phyloP scores from a whole-genome alignment of 1,139 yeast genomes.

The Magnusiomyces tetraspermus region DNA sequence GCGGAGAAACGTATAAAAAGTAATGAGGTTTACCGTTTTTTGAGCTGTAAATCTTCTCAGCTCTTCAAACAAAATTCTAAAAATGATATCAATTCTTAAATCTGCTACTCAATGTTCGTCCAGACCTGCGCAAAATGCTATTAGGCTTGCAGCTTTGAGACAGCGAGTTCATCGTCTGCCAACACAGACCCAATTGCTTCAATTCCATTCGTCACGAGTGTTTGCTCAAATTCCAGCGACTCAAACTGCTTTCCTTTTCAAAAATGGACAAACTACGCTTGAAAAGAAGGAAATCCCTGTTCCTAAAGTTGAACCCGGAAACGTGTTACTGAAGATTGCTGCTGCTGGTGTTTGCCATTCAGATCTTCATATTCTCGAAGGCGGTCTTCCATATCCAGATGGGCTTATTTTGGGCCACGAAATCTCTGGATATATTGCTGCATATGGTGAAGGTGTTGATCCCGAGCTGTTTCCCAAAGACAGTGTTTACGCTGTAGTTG shows the following conservation, averaged over 20 bases:
- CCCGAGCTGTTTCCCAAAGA: conserved; percentile 33
- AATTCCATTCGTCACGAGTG: too few relatives aligned
- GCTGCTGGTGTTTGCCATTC: conserved; percentile 62
- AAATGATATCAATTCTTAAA: too few relatives aligned
- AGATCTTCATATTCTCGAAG: conserved; percentile 62
- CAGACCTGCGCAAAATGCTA: too few relatives aligned
- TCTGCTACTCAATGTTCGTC: too few relatives aligned
- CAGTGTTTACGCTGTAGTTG: conserved; percentile 34
- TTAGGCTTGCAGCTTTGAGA: too few relatives aligned
- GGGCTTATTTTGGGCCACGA: conserved; percentile 73
- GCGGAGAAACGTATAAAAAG: too few relatives aligned
- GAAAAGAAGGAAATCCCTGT: conserved; percentile 29
- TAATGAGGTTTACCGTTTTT: too few relatives aligned
- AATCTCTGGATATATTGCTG: conserved; percentile 77
- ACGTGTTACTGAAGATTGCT: conserved; percentile 50
- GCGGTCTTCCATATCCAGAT: conserved; percentile 57
- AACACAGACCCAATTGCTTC: too few relatives aligned
- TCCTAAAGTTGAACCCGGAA: conserved; percentile 32
- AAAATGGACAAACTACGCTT: not conserved
- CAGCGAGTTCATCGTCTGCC: too few relatives aligned
- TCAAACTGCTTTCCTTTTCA: conserved; percentile 12
- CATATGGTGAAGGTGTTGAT: conserved; percentile 41
- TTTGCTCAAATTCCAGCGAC: conserved; percentile 20
- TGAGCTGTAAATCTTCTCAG: too few relatives aligned
- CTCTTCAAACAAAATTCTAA: too few relatives aligned